phyloP scores from a whole-genome alignment of 2,329 filamentous ascomycete species.

The Xylogone sp. region DNA sequence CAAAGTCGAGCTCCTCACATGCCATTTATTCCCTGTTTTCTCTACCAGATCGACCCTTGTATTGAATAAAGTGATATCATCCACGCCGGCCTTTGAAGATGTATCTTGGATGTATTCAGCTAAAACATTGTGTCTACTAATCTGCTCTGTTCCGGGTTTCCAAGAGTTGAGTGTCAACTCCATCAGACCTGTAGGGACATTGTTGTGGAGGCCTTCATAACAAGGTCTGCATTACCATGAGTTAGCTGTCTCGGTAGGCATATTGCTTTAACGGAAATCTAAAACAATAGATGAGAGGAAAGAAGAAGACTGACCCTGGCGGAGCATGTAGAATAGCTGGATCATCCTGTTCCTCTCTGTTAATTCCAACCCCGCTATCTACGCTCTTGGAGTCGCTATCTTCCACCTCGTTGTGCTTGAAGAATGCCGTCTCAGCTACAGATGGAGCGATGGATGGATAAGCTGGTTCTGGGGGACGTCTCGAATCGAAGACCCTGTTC shows the following conservation, averaged over 20 bases:
- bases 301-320: conserved; percentile 14
- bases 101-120: conserved; percentile 12
- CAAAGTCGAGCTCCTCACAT: conserved; percentile 44
- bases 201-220: conserved; percentile 7
- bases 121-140: conserved; percentile 9
- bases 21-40: conserved; percentile 40
- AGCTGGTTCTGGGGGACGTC: conserved; percentile 15
- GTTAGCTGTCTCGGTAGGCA: background rate
- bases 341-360: conserved; percentile 6
- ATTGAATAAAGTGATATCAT: conserved; percentile 4
- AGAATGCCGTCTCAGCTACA: conserved; percentile 11
- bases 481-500: background rate
- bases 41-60: conserved; percentile 1
- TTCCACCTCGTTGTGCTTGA: conserved; percentile 1
- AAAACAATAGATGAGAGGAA: too few species aligned
- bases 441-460: conserved; percentile 20
- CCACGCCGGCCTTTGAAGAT: conserved; percentile 5
- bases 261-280: too few species aligned
- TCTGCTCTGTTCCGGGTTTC: conserved; percentile 8
- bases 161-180: conserved; percentile 8
- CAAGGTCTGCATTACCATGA: conserved; percentile 3
- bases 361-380: background rate
- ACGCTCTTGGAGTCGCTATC: background rate
- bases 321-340: conserved; percentile 16
- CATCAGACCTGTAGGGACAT: conserved; percentile 8